Base-by-base conservation (phyloP, 2,329 filamentous ascomycete species). In the Microcyclosporella mali region DNA sequence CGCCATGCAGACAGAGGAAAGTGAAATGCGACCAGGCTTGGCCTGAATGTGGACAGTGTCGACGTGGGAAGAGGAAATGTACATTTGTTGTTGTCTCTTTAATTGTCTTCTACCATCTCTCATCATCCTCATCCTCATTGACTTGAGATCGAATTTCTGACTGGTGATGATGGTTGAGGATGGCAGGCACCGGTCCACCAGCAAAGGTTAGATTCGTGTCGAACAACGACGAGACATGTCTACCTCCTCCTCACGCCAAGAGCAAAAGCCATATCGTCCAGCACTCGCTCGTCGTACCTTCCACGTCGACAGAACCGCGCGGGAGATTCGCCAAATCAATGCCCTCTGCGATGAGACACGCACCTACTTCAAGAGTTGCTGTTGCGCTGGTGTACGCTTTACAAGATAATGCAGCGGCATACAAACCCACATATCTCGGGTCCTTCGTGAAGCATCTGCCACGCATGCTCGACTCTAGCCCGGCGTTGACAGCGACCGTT, bases 11-110 rank as follows among this genome's bases (percentile, higher is more conserved):
- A 25, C 18, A 19, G 15, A 28, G 35, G 12, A 37, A 37, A 21
- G 28, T 37, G 10, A 37, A 37, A 21, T 40, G 38, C 18, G 38
- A 40, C 17, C 38, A 40, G 25, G 12, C 11, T 11, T 40, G 38
- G 38, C 38, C 38, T 6, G 16, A 18, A 11, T 40, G 38, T 17
- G 38, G 38, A 33, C 38, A 21, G 25, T 40, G 38, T 30, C 33
- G 11, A 18, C 34, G 34, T 19, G 21, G 30, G 9, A 25, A 25
- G 21, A 25, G 21, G 21, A 9, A 25, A 25, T 25, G 21, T 25
- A 9, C 21, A 9, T 6, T 25, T 9, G 9, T 6, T 6, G 9
- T 25, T 25, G 4, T 9, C 21, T 25, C 21, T 25, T 9, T 9
- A 25, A 6, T 25, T 9, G 4, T 9, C 21, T 6, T 9, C 21